phyloP scores from a whole-genome alignment of 805 yeast species.

The Metahyphopichia silvanorum region DNA sequence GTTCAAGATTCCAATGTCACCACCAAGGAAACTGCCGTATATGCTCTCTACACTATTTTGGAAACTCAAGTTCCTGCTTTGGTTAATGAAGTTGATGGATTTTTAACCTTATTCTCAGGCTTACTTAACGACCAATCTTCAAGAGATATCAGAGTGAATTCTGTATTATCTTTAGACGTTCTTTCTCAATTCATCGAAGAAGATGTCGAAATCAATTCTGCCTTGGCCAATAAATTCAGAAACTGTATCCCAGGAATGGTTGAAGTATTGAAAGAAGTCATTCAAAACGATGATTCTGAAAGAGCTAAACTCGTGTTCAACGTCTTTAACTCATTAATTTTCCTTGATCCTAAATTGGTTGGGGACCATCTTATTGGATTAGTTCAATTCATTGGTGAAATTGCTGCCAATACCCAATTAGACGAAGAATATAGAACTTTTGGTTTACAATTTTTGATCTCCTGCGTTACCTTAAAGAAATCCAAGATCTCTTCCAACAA shows the following conservation, averaged over 20 bases:
- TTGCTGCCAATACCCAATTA: slow-evolving; percentile 58
- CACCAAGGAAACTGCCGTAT: slow-evolving; percentile 80
- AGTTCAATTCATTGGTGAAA: slow-evolving; percentile 70
- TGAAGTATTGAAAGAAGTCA: slow-evolving; percentile 70
- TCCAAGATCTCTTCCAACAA: slow-evolving; percentile 75
- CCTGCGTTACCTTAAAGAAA: slow-evolving; percentile 77
- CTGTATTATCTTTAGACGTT: slow-evolving; percentile 75
- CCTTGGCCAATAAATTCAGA: slow-evolving; percentile 53
- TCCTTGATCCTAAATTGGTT: slow-evolving; percentile 72
- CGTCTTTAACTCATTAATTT: slow-evolving; percentile 75
- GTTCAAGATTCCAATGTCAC: slow-evolving; percentile 50
- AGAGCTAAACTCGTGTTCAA: slow-evolving; percentile 75
- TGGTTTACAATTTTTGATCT: slow-evolving; percentile 79
- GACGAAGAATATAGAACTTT: slow-evolving; percentile 82
- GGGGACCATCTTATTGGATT: slow-evolving; percentile 72
- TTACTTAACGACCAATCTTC: slow-evolving; percentile 64
- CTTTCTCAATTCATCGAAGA: slow-evolving; percentile 69
- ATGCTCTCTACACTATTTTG: slow-evolving; percentile 70
- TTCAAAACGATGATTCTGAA: slow-evolving; percentile 67
- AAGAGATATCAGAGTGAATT: slow-evolving; percentile 72
- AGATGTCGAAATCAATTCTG: slow-evolving; percentile 42
- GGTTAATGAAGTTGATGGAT: slow-evolving; percentile 56
- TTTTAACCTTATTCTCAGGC: slow-evolving; percentile 65
- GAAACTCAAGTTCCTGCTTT: slow-evolving; percentile 66
- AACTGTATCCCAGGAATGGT: slow-evolving; percentile 76